These are phyloP conservation scores for Trichoderma orchidacearum DNA, from an alignment of 495 filamentous ascomycete genomes.

Conservation along the genomic window DNA sequence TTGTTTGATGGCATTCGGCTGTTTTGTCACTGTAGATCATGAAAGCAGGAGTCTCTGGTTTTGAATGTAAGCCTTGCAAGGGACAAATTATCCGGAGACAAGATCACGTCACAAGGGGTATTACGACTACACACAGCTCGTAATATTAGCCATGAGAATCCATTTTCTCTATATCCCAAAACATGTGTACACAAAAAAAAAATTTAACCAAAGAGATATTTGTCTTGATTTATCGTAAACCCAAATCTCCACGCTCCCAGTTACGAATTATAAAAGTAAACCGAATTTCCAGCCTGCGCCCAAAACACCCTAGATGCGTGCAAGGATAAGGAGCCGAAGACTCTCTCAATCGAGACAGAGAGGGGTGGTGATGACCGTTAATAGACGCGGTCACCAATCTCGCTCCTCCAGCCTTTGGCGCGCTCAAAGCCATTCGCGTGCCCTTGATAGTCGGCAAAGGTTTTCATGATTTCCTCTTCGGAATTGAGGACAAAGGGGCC, in stretches of 20 bases:
- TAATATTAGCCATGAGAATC: too few relatives aligned
- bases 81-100: too few relatives aligned
- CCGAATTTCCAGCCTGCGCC: not conserved
- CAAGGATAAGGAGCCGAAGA: not conserved
- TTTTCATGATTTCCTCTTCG: conserved; percentile 78
- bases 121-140: too few relatives aligned
- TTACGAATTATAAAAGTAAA: not conserved
- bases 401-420: conserved; percentile 69
- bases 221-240: not conserved
- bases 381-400: conserved; percentile 61
- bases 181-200: too few relatives aligned
- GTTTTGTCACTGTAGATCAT: too few relatives aligned
- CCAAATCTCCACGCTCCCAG: not conserved
- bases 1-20: too few relatives aligned
- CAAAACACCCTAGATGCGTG: not conserved
- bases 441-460: conserved; percentile 77
- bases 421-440: conserved; percentile 84
- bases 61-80: too few relatives aligned
- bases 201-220: too few relatives aligned
- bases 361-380: not conserved
- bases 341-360: not conserved
- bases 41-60: too few relatives aligned
- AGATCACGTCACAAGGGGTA: too few relatives aligned
- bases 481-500: conserved; percentile 83
- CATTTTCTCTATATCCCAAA: not conserved